Evolutionary conservation across 225 moss, liverwort and hornwort genomes (phyloP).

Genomic region (Neckera pumila): DNA sequence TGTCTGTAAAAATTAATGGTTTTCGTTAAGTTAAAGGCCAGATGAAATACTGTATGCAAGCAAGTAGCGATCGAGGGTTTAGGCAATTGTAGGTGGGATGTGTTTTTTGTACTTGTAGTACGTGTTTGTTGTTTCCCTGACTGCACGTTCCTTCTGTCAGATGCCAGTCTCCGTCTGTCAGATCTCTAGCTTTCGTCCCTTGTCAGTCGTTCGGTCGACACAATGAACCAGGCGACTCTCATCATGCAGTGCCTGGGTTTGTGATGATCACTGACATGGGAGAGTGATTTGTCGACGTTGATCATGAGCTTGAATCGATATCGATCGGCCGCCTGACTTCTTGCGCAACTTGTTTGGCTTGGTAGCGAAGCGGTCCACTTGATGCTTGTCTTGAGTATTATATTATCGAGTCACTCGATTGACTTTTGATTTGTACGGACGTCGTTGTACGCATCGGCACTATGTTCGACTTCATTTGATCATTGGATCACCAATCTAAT

Average conservation of each 20-base stretch:
- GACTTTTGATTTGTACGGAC: not conserved
- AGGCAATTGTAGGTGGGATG: not conserved
- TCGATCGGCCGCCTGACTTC: not conserved
- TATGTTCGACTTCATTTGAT: not conserved
- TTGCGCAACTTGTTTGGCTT: not conserved
- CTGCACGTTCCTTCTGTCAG: conserved; percentile 21
- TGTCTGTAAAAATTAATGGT: not conserved
- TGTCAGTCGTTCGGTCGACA: conserved; percentile 29
- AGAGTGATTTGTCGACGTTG: not conserved
- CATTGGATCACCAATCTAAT: not conserved
- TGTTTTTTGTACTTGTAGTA: not conserved
- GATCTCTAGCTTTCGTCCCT: not conserved
- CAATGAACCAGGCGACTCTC: not conserved
- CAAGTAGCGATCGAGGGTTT: not conserved
- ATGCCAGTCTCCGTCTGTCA: not conserved
- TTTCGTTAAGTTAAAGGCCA: not conserved
- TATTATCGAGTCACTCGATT: not conserved
- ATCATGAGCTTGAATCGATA: not conserved
- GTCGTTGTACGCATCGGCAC: not conserved
- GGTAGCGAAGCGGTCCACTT: not conserved
- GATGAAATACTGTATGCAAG: not conserved
- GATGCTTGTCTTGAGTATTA: not conserved
- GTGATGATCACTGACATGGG: not conserved
- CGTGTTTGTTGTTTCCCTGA: conserved; percentile 8
- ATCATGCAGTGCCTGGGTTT: not conserved